Percentiles rank a stretch among this genome's conserved stretches.
phyloP scores from a whole-genome alignment of 2,329 filamentous ascomycete species.

The Westerdykella sp. region DNA sequence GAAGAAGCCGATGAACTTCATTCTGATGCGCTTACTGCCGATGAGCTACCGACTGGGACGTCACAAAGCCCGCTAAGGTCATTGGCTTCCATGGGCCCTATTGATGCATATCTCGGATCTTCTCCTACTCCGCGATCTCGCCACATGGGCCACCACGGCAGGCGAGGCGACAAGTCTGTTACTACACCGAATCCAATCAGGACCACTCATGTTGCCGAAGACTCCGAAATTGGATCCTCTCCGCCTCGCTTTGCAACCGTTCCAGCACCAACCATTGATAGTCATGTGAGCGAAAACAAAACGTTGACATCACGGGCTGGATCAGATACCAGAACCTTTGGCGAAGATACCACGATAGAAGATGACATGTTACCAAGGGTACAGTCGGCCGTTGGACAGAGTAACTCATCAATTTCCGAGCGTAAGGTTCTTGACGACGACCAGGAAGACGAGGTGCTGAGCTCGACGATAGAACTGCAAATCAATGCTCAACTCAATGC shows the following conservation, averaged over 20 bases:
- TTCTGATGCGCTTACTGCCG: slow-evolving; percentile 22
- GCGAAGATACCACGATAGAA: slow-evolving; percentile 30
- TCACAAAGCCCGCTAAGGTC: slow-evolving; percentile 19
- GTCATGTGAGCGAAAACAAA: not conserved
- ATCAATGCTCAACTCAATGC: slow-evolving; percentile 33
- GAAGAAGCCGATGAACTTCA: slow-evolving; percentile 15
- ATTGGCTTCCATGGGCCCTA: slow-evolving; percentile 25
- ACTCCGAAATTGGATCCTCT: slow-evolving; percentile 29
- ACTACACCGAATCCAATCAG: slow-evolving; percentile 26
- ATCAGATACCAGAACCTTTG: slow-evolving; percentile 18
- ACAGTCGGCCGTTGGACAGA: not conserved
- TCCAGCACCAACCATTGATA: not conserved
- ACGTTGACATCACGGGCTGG: no score
- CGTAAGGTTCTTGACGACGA: not conserved
- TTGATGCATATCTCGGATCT: slow-evolving; percentile 32
- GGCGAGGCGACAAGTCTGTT: slow-evolving; percentile 22
- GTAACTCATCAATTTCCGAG: not conserved
- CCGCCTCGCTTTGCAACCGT: slow-evolving; percentile 27
- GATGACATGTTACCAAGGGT: slow-evolving; percentile 18
- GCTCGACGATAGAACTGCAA: slow-evolving; percentile 28
- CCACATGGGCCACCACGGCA: slow-evolving; percentile 18
- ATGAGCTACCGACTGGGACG: slow-evolving; percentile 18
- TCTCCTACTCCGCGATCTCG: slow-evolving; percentile 33
- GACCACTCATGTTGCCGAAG: slow-evolving; percentile 12
- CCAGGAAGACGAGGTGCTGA: slow-evolving; percentile 8